These are phyloP conservation scores for Claviceps africana DNA, from an alignment of 2,329 filamentous ascomycete species.

Conservation along the genomic window DNA sequence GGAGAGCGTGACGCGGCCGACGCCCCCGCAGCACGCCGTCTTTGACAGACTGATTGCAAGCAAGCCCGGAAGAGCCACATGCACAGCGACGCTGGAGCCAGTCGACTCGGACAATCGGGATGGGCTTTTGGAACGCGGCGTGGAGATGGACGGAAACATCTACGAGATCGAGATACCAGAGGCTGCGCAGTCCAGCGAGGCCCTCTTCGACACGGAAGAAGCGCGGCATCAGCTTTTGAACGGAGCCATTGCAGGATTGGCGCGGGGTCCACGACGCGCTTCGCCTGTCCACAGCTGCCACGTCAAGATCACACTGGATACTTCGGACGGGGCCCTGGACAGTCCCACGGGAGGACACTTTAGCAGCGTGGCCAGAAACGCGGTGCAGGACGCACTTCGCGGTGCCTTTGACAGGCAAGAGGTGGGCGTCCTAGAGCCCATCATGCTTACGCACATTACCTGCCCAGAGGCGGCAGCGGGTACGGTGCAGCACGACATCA, in stretches of 20 bases:
- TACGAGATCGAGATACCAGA: constrained; percentile 41
- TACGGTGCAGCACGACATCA: constrained; percentile 69
- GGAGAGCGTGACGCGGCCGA: constrained; percentile 54
- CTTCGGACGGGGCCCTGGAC: constrained; percentile 34
- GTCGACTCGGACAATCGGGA: constrained; percentile 30
- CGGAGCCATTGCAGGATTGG: constrained; percentile 69
- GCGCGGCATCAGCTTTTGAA: constrained; percentile 53
- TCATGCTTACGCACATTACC: constrained; percentile 80
- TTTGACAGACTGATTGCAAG: constrained; percentile 73
- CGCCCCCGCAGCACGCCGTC: constrained; percentile 41
- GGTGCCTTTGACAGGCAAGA: constrained; percentile 39
- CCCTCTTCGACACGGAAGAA: constrained; percentile 34
- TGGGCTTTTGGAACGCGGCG: constrained; percentile 24
- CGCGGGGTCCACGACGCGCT: constrained; percentile 66
- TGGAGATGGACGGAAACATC: constrained; percentile 57
- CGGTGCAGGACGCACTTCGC: constrained; percentile 56
- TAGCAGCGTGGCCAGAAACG: constrained; percentile 45
- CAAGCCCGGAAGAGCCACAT: constrained; percentile 64
- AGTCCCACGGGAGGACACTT: constrained; percentile 56
- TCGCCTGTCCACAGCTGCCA: constrained; percentile 68
- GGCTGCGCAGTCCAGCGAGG: constrained; percentile 32
- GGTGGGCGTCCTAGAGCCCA: constrained; percentile 72
- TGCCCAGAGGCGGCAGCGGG: constrained; percentile 74
- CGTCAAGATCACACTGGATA: constrained; percentile 57
- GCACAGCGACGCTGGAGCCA: constrained; percentile 54